phyloP scores from a whole-genome alignment of 2,329 filamentous ascomycete genomes.

The Dothidotthia symphoricarpi region DNA sequence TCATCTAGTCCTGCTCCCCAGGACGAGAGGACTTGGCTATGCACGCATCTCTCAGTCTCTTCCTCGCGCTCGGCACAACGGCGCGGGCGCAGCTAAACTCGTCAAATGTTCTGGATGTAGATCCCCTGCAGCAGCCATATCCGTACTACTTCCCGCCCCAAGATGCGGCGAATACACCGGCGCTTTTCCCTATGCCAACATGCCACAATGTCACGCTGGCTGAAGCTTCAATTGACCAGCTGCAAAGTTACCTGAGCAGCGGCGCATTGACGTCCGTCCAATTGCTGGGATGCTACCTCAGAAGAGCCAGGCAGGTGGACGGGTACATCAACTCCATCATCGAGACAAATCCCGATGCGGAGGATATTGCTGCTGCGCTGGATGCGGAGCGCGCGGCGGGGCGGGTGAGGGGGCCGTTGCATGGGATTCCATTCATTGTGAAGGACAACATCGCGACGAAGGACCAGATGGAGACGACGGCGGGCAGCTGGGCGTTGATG shows the following conservation, averaged over 20 bases:
- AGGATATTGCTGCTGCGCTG: slow-evolving; percentile 59
- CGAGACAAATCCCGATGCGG: slow-evolving; percentile 66
- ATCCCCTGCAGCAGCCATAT: slow-evolving; percentile 29
- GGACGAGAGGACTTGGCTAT: no score
- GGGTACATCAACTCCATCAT: slow-evolving; percentile 64
- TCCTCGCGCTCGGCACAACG: no score
- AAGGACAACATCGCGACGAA: slow-evolving; percentile 62
- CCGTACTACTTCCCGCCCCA: slow-evolving; percentile 40
- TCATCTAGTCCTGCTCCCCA: no score
- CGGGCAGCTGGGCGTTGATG: slow-evolving; percentile 65
- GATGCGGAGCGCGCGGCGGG: slow-evolving; percentile 61
- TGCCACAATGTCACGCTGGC: slow-evolving; percentile 63
- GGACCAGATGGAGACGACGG: slow-evolving; percentile 72
- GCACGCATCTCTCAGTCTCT: no score
- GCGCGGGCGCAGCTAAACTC: slow-evolving; percentile 6
- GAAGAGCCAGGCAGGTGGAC: slow-evolving; percentile 61
- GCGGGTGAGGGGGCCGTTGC: slow-evolving; percentile 62
- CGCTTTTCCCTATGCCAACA: slow-evolving; percentile 60
- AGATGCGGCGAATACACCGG: slow-evolving; percentile 22
- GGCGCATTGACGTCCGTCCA: slow-evolving; percentile 23
- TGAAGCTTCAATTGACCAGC: slow-evolving; percentile 67
- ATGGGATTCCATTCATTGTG: slow-evolving; percentile 72
- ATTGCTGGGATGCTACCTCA: slow-evolving; percentile 47
- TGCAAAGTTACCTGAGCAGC: slow-evolving; percentile 60
- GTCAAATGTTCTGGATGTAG: slow-evolving; percentile 13